phyloP scores from a whole-genome alignment of 1,139 yeast genomes.

The Kurtzmaniella quercitrusa region DNA sequence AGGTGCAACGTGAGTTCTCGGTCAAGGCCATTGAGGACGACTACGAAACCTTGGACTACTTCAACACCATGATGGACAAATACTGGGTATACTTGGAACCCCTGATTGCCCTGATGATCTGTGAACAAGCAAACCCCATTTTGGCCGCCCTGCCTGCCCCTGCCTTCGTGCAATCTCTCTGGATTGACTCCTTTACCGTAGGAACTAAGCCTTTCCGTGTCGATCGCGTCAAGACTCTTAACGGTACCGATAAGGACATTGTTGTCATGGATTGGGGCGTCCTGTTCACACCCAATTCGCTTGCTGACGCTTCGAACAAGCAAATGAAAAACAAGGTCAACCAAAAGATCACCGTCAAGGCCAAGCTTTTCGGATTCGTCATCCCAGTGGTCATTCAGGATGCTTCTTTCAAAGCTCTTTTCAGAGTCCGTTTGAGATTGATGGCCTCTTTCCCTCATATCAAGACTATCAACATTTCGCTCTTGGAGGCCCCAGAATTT shows the following conservation, averaged over 20 bases:
- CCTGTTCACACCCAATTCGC: constrained; percentile 86
- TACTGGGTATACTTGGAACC: constrained; percentile 94
- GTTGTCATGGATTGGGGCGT: constrained; percentile 96
- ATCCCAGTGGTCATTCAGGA: constrained; percentile 61
- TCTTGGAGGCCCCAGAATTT: constrained; percentile 80
- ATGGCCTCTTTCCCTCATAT: constrained; percentile 89
- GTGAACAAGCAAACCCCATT: constrained; percentile 79
- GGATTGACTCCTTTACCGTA: constrained; percentile 84
- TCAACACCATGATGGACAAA: constrained; percentile 79
- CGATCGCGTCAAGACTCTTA: constrained; percentile 82
- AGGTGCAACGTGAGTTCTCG: constrained; percentile 81
- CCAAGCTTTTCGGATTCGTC: constrained; percentile 55
- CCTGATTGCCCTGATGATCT: constrained; percentile 77
- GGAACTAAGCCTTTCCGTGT: constrained; percentile 96
- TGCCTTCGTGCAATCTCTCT: constrained; percentile 70
- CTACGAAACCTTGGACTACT: constrained; percentile 93
- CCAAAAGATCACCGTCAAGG: constrained; percentile 70
- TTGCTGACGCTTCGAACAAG: constrained; percentile 75
- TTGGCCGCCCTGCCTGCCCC: constrained; percentile 78
- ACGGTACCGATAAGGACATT: constrained; percentile 82
- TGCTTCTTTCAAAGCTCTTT: constrained; percentile 59
- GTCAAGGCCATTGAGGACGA: constrained; percentile 79
- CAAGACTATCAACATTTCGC: constrained; percentile 80
- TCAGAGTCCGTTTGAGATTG: constrained; percentile 82
- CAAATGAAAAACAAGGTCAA: constrained; percentile 81